Conservation (phyloP, 352 stramenopile species). For the Pythium pectinolyticum region DNA sequence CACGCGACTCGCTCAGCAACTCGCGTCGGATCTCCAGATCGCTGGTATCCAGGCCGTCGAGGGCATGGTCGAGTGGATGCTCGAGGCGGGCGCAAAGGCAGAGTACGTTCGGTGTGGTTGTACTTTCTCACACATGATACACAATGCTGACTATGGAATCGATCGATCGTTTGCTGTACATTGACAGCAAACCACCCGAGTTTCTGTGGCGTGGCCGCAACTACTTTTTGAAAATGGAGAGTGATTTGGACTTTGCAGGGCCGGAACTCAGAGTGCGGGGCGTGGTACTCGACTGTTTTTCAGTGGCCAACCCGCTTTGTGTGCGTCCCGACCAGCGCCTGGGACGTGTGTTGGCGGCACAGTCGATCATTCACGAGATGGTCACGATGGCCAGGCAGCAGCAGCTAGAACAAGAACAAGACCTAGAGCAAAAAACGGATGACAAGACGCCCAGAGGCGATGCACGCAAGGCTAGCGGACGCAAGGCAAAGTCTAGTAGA, state of each 20-base stretch:
- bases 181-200: conserved; percentile 48
- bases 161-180: not conserved
- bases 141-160: not conserved
- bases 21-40: conserved; percentile 63
- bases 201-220: conserved; percentile 76
- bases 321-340: conserved; percentile 72
- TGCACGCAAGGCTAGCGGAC: not conserved
- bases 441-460: not conserved
- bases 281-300: conserved; percentile 58
- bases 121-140: too few species aligned
- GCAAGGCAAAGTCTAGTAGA: not conserved
- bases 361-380: conserved; percentile 78
- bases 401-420: not conserved
- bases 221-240: conserved; percentile 76
- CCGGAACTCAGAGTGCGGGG: conserved; percentile 49
- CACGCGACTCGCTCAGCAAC: conserved; percentile 67
- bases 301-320: conserved; percentile 53
- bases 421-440: not conserved
- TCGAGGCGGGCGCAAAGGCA: conserved; percentile 63
- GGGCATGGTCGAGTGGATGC: conserved; percentile 79
- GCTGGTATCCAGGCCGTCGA: conserved; percentile 74
- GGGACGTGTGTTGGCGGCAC: conserved; percentile 62
- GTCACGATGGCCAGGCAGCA: conserved; percentile 35
- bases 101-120: too few species aligned
- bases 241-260: conserved; percentile 69